Evolutionary conservation across 148 eudicot genomes (phyloP).

Genomic region (Drosera capensis): DNA sequence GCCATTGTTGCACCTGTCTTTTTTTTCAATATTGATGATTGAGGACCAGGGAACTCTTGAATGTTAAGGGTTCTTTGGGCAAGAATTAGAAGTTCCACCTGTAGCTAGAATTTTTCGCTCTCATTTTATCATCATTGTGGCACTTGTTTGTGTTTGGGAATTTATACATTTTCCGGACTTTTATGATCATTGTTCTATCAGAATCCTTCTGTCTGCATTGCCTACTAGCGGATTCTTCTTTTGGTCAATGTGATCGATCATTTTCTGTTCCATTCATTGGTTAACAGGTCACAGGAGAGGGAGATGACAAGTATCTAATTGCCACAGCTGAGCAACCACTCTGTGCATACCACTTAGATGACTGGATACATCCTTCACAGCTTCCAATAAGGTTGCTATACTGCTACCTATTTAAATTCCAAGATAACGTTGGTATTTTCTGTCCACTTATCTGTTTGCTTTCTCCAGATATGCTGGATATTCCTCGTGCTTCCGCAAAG

Average conservation of each 20-base stretch:
- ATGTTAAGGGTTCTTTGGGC: too few species aligned
- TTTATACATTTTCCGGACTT: too few species aligned
- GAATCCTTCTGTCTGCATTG: too few species aligned
- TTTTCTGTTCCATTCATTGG: neutral
- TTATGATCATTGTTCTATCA: too few species aligned
- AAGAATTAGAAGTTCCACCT: too few species aligned
- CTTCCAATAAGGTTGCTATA: conserved; percentile 52
- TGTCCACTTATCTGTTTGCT: conserved; percentile 7
- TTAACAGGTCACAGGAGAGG: conserved; percentile 72
- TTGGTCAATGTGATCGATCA: neutral
- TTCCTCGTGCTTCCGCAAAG: conserved; percentile 89
- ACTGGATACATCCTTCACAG: conserved; percentile 81
- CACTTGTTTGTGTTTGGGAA: too few species aligned
- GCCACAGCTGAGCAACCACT: conserved; percentile 98
- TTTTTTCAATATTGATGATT: too few species aligned
- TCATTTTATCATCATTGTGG: too few species aligned
- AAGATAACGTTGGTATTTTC: neutral
- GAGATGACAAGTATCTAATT: conserved; percentile 92
- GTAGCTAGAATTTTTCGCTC: too few species aligned
- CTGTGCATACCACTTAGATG: conserved; percentile 85
- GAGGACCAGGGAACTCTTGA: too few species aligned
- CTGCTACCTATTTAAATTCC: neutral
- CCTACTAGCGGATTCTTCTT: conserved; percentile 20
- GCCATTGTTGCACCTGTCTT: too few species aligned
- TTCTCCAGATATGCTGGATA: conserved; percentile 70